phyloP scores from a whole-genome alignment of 352 stramenopile genomes.

The Pythium sukuiense region DNA sequence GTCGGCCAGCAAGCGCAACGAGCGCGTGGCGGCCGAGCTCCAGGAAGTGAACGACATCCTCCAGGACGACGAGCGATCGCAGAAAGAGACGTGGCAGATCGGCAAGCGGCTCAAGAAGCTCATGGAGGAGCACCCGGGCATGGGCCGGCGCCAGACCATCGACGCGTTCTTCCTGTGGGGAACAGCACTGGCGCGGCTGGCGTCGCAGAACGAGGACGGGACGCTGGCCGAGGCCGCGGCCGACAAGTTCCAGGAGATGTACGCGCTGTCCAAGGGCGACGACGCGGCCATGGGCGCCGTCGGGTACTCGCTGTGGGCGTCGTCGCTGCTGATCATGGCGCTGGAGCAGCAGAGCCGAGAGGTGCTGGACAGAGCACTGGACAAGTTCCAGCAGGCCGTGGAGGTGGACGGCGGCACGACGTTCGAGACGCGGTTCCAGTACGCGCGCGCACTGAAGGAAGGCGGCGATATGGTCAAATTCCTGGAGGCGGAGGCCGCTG shows the following conservation, averaged over 20 bases:
- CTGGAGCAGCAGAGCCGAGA: conserved; percentile 61
- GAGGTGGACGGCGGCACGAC: conserved; percentile 80
- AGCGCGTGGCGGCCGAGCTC: conserved; percentile 28
- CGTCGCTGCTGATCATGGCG: conserved; percentile 72
- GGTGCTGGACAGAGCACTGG: conserved; percentile 59
- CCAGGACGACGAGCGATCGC: conserved; percentile 35
- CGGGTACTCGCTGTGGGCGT: conserved; percentile 78
- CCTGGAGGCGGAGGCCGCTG: conserved; percentile 29
- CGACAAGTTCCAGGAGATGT: conserved; percentile 85
- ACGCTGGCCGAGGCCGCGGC: conserved; percentile 66
- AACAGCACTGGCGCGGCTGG: conserved; percentile 68
- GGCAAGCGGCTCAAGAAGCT: conserved; percentile 82
- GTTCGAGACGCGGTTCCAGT: conserved; percentile 83
- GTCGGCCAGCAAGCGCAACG: conserved; percentile 20
- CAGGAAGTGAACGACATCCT: conserved; percentile 38
- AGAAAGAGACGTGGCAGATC: conserved; percentile 81
- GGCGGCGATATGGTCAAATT: conserved; percentile 69
- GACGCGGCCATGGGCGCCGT: conserved; percentile 72
- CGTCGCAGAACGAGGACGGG: conserved; percentile 74
- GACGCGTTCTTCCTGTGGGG: conserved; percentile 84
- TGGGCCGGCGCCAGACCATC: conserved; percentile 55
- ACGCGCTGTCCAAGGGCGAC: conserved; percentile 41
- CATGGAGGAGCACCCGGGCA: conserved; percentile 55
- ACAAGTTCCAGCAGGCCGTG: conserved; percentile 70
- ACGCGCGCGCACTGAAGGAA: conserved; percentile 71